phyloP scores from a whole-genome alignment of 2,329 filamentous ascomycete species.

The Exutisphaerella laricina region DNA sequence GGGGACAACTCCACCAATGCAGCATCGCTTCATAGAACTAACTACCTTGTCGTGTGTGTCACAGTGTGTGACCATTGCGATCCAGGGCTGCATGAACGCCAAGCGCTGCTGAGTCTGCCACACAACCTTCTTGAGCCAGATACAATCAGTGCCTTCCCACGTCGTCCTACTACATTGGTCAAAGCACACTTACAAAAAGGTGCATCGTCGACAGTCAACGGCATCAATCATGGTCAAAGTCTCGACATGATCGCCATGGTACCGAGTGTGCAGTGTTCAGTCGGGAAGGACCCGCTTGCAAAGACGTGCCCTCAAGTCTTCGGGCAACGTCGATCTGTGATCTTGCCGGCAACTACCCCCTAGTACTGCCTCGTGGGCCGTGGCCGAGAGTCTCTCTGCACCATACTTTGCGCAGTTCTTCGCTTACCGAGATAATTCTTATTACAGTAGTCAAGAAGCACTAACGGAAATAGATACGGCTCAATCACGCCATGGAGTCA shows the following conservation, averaged over 20 bases:
- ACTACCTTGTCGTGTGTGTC: background rate
- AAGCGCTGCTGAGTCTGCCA: background rate
- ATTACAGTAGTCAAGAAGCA: too few species aligned
- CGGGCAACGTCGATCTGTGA: constrained; percentile 1
- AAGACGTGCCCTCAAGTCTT: background rate
- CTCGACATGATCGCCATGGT: background rate
- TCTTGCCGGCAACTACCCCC: background rate
- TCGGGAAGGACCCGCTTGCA: background rate
- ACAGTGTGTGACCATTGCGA: background rate
- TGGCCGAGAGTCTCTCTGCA: too few species aligned
- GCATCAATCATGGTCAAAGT: background rate
- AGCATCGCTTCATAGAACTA: background rate
- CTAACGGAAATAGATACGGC: too few species aligned
- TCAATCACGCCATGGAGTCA: too few species aligned
- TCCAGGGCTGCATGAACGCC: constrained; percentile 1
- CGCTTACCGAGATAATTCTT: too few species aligned
- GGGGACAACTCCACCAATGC: background rate
- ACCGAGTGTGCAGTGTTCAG: background rate
- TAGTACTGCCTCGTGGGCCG: too few species aligned
- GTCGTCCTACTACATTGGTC: background rate
- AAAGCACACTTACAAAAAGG: background rate
- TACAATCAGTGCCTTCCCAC: background rate
- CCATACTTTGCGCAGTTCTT: too few species aligned
- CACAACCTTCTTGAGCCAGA: background rate
- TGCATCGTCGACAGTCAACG: background rate